Conservation (phyloP, 2,329 filamentous ascomycete species). For the Penicillium oxalicum region DNA sequence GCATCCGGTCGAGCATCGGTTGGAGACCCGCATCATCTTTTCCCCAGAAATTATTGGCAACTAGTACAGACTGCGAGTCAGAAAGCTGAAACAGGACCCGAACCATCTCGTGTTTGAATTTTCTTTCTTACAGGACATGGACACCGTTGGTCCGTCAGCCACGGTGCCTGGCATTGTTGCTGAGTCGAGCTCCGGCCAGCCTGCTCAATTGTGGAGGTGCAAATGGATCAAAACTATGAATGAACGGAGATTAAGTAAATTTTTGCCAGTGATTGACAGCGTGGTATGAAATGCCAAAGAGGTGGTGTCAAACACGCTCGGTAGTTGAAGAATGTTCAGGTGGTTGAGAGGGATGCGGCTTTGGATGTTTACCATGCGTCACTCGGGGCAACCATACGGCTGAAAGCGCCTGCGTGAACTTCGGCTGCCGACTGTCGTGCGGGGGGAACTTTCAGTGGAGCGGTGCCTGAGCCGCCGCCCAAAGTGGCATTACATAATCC, state of each 20-base stretch:
- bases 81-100: background rate
- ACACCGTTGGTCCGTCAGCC: conserved; percentile 58
- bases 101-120: background rate
- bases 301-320: conserved; percentile 14
- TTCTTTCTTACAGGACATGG: conserved; percentile 56
- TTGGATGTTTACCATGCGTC: conserved; percentile 20
- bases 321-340: conserved; percentile 16
- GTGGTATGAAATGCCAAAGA: background rate
- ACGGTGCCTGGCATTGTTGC: conserved; percentile 55
- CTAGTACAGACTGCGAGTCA: conserved; percentile 31
- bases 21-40: conserved; percentile 95
- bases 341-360: conserved; percentile 14
- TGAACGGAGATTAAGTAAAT: conserved; percentile 5
- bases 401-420: background rate
- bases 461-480: too few relatives aligned
- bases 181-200: conserved; percentile 32
- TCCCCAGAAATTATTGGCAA: conserved; percentile 99
- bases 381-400: conserved; percentile 20
- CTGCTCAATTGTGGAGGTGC: conserved; percentile 22
- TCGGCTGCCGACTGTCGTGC: too few relatives aligned
- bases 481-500: too few relatives aligned
- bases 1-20: conserved; percentile 90
- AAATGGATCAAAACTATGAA: conserved; percentile 9
- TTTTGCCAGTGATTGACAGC: background rate
- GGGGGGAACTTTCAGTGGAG: too few relatives aligned